phyloP scores from a whole-genome alignment of 805 yeast genomes.

The Candida silvicultrix region DNA sequence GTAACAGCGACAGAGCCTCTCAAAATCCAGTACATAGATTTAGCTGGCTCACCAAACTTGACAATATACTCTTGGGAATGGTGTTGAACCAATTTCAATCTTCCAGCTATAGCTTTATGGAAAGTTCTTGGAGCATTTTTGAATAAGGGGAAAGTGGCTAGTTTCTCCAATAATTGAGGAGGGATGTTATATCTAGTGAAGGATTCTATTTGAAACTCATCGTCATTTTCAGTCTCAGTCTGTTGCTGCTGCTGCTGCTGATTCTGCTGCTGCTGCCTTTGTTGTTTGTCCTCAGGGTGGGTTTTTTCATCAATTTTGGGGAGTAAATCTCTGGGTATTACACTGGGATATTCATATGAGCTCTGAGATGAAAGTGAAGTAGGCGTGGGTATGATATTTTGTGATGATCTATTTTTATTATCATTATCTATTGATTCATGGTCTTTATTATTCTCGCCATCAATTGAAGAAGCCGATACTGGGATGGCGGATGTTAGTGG shows the following conservation, averaged over 20 bases:
- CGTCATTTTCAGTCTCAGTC: not conserved
- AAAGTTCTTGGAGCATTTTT: conserved; percentile 61
- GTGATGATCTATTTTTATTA: too few species aligned
- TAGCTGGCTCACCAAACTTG: conserved; percentile 65
- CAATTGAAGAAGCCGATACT: not conserved
- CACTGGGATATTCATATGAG: not conserved
- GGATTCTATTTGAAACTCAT: not conserved
- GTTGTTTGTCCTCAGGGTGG: not conserved
- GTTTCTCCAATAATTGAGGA: conserved; percentile 44
- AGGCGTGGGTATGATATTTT: not conserved
- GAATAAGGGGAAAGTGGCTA: conserved; percentile 59
- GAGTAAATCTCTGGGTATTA: not conserved
- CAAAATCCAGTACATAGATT: conserved; percentile 74
- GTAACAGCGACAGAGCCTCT: conserved; percentile 75
- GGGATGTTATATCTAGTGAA: conserved; percentile 30
- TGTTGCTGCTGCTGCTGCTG: not conserved
- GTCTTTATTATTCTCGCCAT: not conserved
- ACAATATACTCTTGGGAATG: conserved; percentile 68
- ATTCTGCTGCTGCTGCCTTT: not conserved
- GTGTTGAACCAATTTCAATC: conserved; percentile 51
- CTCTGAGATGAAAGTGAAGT: not conserved
- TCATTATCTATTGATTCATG: too few species aligned
- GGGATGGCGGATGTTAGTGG: not conserved
- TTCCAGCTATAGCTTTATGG: conserved; percentile 50
- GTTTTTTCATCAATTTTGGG: not conserved